Evolutionary conservation across 2,329 filamentous ascomycete genomes (phyloP).

Genomic region (Graphilbum sp.): DNA sequence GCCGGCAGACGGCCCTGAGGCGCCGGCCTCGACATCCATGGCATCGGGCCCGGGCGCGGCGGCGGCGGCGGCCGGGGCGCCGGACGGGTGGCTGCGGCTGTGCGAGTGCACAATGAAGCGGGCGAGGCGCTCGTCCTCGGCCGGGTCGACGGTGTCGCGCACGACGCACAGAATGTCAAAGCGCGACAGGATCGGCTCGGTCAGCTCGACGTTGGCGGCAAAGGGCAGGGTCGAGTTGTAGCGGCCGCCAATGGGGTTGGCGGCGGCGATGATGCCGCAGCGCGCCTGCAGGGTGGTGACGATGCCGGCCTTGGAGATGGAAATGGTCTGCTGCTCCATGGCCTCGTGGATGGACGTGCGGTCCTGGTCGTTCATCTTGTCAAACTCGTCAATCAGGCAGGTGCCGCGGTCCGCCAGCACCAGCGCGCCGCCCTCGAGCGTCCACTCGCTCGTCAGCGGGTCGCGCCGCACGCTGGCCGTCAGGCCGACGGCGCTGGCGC

Average conservation of each 20-base stretch:
- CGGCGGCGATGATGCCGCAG: constrained; percentile 89
- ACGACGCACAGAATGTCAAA: constrained; percentile 97
- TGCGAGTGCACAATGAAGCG: constrained; percentile 93
- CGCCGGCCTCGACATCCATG: constrained; percentile 47
- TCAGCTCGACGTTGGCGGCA: constrained; percentile 89
- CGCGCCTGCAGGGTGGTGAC: constrained; percentile 93
- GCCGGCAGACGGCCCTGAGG: constrained; percentile 14
- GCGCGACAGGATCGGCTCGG: constrained; percentile 91
- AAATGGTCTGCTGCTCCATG: constrained; percentile 99
- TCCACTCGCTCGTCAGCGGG: constrained; percentile 93
- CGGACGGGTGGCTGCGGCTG: constrained; percentile 57
- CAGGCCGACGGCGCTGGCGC: constrained; percentile 91
- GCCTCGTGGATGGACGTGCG: constrained; percentile 97
- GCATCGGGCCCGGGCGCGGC: constrained; percentile 19
- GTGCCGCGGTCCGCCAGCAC: constrained; percentile 91
- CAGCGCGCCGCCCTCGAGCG: constrained; percentile 84
- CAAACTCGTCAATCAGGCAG: constrained; percentile 95
- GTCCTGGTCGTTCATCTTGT: constrained; percentile 99
- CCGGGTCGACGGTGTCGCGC: constrained; percentile 82
- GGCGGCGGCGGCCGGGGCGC: neutral
- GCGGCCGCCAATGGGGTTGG: constrained; percentile 88
- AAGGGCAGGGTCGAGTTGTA: constrained; percentile 97
- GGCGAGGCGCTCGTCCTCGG: constrained; percentile 81
- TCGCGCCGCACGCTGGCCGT: constrained; percentile 93
- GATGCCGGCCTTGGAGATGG: constrained; percentile 95